Percentiles rank a stretch among this genome's conserved stretches.
Evolutionary conservation across 1,139 yeast species (phyloP).

Genomic region (Diutina rugosa): DNA sequence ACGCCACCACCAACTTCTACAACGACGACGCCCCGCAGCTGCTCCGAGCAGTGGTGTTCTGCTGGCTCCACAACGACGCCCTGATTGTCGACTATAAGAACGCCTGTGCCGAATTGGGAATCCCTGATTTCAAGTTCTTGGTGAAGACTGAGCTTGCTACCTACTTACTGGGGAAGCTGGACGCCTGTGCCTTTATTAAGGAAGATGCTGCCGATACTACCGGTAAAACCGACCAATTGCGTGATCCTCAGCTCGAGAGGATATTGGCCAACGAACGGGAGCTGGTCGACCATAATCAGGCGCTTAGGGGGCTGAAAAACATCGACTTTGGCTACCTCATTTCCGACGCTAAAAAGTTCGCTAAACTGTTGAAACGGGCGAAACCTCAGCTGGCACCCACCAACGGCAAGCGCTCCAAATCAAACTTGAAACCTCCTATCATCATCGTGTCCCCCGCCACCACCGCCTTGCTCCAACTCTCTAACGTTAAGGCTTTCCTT

Average conservation of each 20-base stretch:
- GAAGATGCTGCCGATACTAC: constrained; percentile 7
- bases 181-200: constrained; percentile 38
- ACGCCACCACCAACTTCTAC: constrained; percentile 41
- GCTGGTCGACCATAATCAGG: constrained; percentile 66
- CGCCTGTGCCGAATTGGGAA: constrained; percentile 50
- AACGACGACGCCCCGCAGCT: constrained; percentile 38
- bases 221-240: constrained; percentile 2
- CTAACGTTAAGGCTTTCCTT: constrained; percentile 71
- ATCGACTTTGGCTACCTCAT: constrained; percentile 65
- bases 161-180: constrained; percentile 64
- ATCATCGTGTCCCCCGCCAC: constrained; percentile 91
- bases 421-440: constrained; percentile 38
- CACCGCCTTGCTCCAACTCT: constrained; percentile 70
- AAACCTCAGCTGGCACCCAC: constrained; percentile 7
- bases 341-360: constrained; percentile 56
- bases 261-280: constrained; percentile 51
- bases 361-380: constrained; percentile 37
- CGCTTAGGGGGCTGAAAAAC: constrained; percentile 65
- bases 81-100: constrained; percentile 75
- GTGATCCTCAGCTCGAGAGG: constrained; percentile 43
- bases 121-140: constrained; percentile 67
- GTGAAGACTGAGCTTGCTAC: constrained; percentile 77
- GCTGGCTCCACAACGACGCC: constrained; percentile 68
- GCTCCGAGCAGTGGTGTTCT: constrained; percentile 58
- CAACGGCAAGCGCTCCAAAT: neutral